A percentile compares a stretch with the other conserved stretches of the same genome.
phyloP scores from a whole-genome alignment of 202 grass and related monocot genomes.

The Setaria viridis region DNA sequence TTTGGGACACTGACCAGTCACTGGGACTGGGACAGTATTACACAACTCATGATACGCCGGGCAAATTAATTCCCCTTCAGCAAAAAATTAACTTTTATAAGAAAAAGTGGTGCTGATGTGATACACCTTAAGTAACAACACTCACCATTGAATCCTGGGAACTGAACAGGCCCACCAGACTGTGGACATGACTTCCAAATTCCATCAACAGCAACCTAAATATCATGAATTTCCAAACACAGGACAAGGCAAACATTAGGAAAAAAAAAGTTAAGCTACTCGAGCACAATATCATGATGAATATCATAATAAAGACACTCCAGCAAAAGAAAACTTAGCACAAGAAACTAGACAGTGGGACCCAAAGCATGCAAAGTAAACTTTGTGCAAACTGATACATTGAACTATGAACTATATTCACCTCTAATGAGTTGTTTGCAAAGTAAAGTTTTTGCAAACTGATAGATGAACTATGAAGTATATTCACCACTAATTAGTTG shows the following conservation, averaged over 20 bases:
- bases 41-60: conserved; percentile 93
- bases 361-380: conserved; percentile 22
- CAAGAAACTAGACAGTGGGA: background rate
- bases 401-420: background rate
- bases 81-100: conserved; percentile 49
- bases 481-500: conserved; percentile 70
- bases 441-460: too few species aligned
- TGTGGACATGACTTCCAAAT: conserved; percentile 91
- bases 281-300: background rate
- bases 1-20: conserved; percentile 75
- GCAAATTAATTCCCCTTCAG: conserved; percentile 96
- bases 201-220: conserved; percentile 96
- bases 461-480: background rate
- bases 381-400: conserved; percentile 2
- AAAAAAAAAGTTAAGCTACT: background rate
- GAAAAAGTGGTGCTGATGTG: conserved; percentile 15
- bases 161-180: conserved; percentile 90
- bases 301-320: background rate
- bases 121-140: conserved; percentile 37
- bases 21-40: conserved; percentile 44
- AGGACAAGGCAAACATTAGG: background rate
- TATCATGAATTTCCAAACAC: conserved; percentile 7
- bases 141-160: conserved; percentile 94
- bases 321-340: background rate
- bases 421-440: too few species aligned